Conservation (phyloP, 306 rosid genomes). For the Acacia crassicarpa region DNA sequence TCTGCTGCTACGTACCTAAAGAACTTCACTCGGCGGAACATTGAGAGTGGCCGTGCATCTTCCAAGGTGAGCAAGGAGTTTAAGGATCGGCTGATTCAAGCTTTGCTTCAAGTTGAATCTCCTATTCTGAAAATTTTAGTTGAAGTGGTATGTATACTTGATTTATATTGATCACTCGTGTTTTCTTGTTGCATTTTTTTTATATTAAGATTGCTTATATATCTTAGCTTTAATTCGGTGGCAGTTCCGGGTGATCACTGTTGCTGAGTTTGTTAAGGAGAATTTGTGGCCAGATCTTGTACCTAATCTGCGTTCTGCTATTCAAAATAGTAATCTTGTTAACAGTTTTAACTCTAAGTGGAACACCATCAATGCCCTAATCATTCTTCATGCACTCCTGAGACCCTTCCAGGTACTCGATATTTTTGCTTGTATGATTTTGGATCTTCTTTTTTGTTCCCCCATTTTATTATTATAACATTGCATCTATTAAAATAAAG, state of each 20-base stretch:
- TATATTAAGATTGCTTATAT: background rate
- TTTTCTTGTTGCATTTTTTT: slow-evolving; percentile 1
- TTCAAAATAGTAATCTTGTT: slow-evolving; percentile 65
- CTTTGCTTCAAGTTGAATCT: slow-evolving; percentile 66
- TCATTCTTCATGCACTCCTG: slow-evolving; percentile 71
- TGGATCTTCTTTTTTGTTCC: background rate
- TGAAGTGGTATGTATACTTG: slow-evolving; percentile 57
- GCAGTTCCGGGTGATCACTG: slow-evolving; percentile 68
- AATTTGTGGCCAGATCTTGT: slow-evolving; percentile 76
- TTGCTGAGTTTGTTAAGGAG: slow-evolving; percentile 68
- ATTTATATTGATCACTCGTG: background rate
- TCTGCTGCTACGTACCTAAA: slow-evolving; percentile 84
- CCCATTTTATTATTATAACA: background rate
- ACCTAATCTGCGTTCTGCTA: slow-evolving; percentile 63
- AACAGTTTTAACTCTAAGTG: slow-evolving; percentile 41
- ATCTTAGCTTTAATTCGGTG: slow-evolving; percentile 1
- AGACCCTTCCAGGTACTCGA: slow-evolving; percentile 81
- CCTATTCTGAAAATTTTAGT: slow-evolving; percentile 65
- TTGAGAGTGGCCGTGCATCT: slow-evolving; percentile 40
- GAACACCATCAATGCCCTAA: slow-evolving; percentile 62
- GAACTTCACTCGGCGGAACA: slow-evolving; percentile 62
- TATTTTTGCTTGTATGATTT: background rate
- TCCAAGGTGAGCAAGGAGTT: slow-evolving; percentile 73
- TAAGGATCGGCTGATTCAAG: slow-evolving; percentile 70
- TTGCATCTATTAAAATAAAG: background rate